phyloP scores from a whole-genome alignment of 148 eudicot genomes.

The Pouteria glomerata region DNA sequence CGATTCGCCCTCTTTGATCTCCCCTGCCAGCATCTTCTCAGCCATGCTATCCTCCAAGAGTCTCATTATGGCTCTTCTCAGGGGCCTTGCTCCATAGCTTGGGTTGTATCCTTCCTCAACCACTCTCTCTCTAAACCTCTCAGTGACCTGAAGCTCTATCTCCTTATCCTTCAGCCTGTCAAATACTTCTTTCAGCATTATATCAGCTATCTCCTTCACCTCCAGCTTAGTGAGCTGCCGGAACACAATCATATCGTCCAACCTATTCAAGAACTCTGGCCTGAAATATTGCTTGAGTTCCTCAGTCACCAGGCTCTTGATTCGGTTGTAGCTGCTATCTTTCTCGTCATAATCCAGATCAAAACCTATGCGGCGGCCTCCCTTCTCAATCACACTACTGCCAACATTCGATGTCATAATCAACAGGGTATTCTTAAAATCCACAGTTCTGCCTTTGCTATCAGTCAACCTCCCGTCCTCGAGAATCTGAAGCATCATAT shows the following conservation, averaged over 20 bases:
- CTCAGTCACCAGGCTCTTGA: constrained; percentile 70
- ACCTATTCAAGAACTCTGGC: constrained; percentile 84
- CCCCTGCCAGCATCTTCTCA: constrained; percentile 85
- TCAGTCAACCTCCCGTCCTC: constrained; percentile 94
- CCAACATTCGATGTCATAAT: constrained; percentile 94
- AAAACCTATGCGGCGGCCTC: constrained; percentile 67
- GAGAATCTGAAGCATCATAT: constrained; percentile 92
- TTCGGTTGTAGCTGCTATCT: constrained; percentile 69
- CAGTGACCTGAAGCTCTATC: constrained; percentile 76
- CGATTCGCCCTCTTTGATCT: constrained; percentile 83
- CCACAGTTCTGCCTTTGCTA: constrained; percentile 85
- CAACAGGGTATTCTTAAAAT: constrained; percentile 80
- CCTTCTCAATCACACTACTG: constrained; percentile 82
- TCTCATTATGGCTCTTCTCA: constrained; percentile 89
- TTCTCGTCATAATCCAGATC: constrained; percentile 58
- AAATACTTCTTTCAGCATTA: constrained; percentile 88
- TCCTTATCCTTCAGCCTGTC: constrained; percentile 59
- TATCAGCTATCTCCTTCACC: constrained; percentile 86
- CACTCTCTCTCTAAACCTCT: constrained; percentile 66
- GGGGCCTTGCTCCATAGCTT: constrained; percentile 83
- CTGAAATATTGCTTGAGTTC: constrained; percentile 83
- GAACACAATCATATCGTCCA: constrained; percentile 91
- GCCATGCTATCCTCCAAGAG: constrained; percentile 93
- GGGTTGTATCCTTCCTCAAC: constrained; percentile 89
- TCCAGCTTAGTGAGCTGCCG: constrained; percentile 81